These are phyloP conservation scores for Diversispora epigaea DNA, from an alignment of 192 early-diverging fungal species.

Conservation along the genomic window DNA sequence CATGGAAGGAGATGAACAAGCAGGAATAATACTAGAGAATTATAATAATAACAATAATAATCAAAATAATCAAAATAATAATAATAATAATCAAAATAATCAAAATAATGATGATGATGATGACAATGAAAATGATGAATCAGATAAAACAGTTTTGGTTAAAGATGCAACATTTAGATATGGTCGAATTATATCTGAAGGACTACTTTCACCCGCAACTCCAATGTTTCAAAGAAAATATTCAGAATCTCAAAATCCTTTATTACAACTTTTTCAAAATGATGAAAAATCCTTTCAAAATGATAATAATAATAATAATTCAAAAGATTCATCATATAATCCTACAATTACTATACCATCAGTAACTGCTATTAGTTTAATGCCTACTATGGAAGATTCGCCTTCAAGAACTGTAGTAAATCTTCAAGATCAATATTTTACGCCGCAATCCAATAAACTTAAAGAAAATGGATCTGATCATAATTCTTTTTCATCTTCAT, in stretches of 20 bases:
- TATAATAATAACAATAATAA: background rate
- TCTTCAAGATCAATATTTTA: background rate
- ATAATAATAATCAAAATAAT: no score
- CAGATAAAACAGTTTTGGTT: constrained; percentile 18
- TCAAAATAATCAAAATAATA: no score
- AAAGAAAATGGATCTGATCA: background rate
- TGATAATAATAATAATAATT: background rate
- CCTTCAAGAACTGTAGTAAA: constrained; percentile 7
- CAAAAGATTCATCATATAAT: constrained; percentile 8
- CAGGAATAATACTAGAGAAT: background rate
- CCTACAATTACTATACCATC: constrained; percentile 26
- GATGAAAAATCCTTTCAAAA: background rate
- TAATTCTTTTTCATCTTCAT: background rate
- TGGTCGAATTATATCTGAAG: background rate
- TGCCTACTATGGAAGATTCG: constrained; percentile 5
- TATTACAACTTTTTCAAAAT: constrained; percentile 28
- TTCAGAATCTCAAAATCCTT: constrained; percentile 20
- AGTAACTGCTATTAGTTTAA: constrained; percentile 3
- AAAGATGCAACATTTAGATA: constrained; percentile 10
- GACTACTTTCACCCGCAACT: constrained; percentile 9
- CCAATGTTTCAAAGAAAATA: constrained; percentile 22
- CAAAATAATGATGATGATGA: no score
- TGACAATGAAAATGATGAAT: background rate
- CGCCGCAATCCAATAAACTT: background rate
- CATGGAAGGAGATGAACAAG: constrained; percentile 24